Conservation (phyloP, 2,329 filamentous ascomycete species). For the Arthrobotrys sphaeroides region DNA sequence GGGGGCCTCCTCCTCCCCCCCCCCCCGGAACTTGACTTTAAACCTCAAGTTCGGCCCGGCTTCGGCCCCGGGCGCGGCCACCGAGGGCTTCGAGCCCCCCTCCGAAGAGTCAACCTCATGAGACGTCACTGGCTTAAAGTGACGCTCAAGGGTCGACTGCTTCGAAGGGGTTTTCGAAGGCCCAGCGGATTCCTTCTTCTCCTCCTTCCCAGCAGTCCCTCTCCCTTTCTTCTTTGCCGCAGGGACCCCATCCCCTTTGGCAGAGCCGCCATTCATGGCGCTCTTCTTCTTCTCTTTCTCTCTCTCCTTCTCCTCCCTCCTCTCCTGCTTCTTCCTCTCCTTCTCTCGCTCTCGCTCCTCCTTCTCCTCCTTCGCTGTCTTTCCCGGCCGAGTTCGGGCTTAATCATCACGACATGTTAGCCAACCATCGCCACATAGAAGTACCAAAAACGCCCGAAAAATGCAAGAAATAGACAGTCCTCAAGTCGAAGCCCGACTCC, state of each 20-base stretch:
- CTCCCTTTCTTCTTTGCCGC: not conserved
- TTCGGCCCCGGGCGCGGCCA: not conserved
- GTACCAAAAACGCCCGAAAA: not conserved
- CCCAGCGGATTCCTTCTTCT: constrained; percentile 8
- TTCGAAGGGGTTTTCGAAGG: constrained; percentile 4
- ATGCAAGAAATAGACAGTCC: not conserved
- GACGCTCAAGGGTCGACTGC: constrained; percentile 36
- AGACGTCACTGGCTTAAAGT: constrained; percentile 21
- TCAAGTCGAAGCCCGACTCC: not conserved
- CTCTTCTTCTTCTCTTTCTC: not conserved
- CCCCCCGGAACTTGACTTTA: not conserved
- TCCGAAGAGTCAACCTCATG: constrained; percentile 22
- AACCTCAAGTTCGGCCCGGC: constrained; percentile 25
- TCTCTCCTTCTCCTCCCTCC: constrained; percentile 3
- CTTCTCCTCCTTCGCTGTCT: not conserved
- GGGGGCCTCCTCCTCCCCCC: not conserved
- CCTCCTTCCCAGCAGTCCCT: not conserved
- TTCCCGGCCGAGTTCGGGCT: constrained; percentile 12
- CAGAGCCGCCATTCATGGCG: not conserved
- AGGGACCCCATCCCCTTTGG: not conserved
- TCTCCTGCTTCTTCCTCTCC: not conserved
- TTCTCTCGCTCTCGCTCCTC: not conserved
- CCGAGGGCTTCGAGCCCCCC: not conserved
- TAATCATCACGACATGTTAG: not conserved
- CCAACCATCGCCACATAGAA: not conserved